Evolutionary conservation across 1,284 basidiomycete species (phyloP), one percentile per base, ranked within the genome.

Genomic region (Apiotrichum siamense): DNA sequence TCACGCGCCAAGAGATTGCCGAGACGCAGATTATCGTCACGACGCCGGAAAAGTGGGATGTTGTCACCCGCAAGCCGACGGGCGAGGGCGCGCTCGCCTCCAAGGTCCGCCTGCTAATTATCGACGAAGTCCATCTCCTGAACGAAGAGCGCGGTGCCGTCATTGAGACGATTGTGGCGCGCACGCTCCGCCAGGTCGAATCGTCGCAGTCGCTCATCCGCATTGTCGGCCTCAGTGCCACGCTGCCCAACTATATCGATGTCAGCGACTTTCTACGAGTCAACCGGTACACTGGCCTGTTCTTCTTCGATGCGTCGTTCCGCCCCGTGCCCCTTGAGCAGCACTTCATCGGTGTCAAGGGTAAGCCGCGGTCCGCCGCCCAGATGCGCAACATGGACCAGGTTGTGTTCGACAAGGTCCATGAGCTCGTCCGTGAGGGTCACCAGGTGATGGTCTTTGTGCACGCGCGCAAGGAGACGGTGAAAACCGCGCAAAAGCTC

Each of bases 381-480:
- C 83, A 86, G n/a, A 85, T 83, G 57, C 87, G 83, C 62, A 96
- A 94, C 63, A 79, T 98, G 49, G 96, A 99, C 70, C 79, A 80
- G 31, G 90, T 92, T 24, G 85, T 89, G 3, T 98, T 88, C 65
- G 82, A 96, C 63, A 97, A 97, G 74, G 78, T 75, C 1, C 31
- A 65, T 23, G 85, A 87, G 40, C 77, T 96, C 10, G 87, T 96
- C 15, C 79, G 76, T 44, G 82, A 85, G 63, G 93, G 91, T 0
- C 96, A 99, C 73, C 96, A 98, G 73, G 92, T 97, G 52, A 98
- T 99, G 94, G 91, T 99, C 0, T 99, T 99, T 66, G 96, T 99
- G 11, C 96, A 99, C 71, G 91, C 96, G 17, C 83, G 96, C 25
- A 98, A 97, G 73, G 96, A 98, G 67, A 99, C 96, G 0, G 96